Evolutionary conservation across 805 yeast species (phyloP).

Genomic region (Candida caryicola): DNA sequence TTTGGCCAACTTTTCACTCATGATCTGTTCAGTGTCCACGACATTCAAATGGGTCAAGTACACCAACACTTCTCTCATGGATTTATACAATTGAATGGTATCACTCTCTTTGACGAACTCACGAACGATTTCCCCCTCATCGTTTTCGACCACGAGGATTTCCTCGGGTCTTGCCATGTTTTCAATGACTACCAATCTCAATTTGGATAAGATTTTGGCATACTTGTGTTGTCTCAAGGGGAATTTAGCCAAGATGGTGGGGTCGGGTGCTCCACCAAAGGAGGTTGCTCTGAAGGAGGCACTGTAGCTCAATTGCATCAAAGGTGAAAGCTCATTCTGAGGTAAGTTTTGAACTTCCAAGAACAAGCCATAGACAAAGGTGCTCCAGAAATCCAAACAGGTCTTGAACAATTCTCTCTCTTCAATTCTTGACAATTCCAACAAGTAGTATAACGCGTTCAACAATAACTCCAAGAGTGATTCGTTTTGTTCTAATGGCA

Average conservation of each 20-base stretch:
- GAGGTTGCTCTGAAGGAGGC: slow-evolving; percentile 35
- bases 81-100: slow-evolving; percentile 91
- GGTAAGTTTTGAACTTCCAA: slow-evolving; percentile 84
- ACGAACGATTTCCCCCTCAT: slow-evolving; percentile 98
- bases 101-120: slow-evolving; percentile 96
- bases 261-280: slow-evolving; percentile 83
- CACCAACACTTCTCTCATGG: slow-evolving; percentile 93
- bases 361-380: slow-evolving; percentile 77
- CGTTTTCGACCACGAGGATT: slow-evolving; percentile 93
- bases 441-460: slow-evolving; percentile 74
- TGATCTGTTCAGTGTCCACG: slow-evolving; percentile 86
- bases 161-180: slow-evolving; percentile 99
- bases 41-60: slow-evolving; percentile 95
- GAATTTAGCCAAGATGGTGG: slow-evolving; percentile 68
- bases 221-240: slow-evolving; percentile 87
- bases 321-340: slow-evolving; percentile 65
- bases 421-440: slow-evolving; percentile 83
- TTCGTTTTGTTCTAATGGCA: slow-evolving; percentile 55
- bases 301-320: slow-evolving; percentile 61
- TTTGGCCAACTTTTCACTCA: slow-evolving; percentile 86
- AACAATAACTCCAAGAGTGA: slow-evolving; percentile 56
- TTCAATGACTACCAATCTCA: slow-evolving; percentile 92
- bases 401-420: slow-evolving; percentile 96
- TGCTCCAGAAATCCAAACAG: slow-evolving; percentile 91
- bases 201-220: slow-evolving; percentile 69